Evolutionary conservation across 768 basidiomycete genomes (phyloP).

Genomic region (Boletales sp.): DNA sequence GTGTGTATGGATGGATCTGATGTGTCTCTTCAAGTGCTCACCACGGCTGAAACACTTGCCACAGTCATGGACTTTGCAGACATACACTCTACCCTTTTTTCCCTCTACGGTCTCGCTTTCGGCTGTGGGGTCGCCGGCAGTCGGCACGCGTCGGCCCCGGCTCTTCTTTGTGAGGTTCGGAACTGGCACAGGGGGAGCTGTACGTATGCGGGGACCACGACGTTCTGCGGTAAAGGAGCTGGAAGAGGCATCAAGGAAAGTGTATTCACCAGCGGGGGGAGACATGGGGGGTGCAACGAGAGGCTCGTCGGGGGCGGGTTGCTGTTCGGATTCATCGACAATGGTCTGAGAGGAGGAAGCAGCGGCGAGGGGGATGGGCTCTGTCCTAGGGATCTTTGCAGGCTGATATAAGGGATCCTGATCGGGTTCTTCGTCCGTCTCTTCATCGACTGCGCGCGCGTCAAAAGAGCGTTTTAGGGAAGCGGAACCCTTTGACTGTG

Average conservation of each 20-base stretch:
- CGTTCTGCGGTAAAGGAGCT: slow-evolving; percentile 37
- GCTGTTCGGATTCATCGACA: slow-evolving; percentile 22
- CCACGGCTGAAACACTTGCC: slow-evolving; percentile 71
- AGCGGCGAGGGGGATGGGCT: slow-evolving; percentile 19
- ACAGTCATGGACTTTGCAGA: slow-evolving; percentile 67
- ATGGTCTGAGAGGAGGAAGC: slow-evolving; percentile 27
- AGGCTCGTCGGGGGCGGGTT: slow-evolving; percentile 3
- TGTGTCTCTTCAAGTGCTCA: slow-evolving; percentile 75
- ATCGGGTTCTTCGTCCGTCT: slow-evolving; percentile 31
- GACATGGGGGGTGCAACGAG: slow-evolving; percentile 15
- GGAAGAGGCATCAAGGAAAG: slow-evolving; percentile 33
- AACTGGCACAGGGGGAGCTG: slow-evolving; percentile 63
- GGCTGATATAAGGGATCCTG: slow-evolving; percentile 16
- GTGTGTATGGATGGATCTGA: slow-evolving; percentile 70
- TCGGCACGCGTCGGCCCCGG: slow-evolving; percentile 74
- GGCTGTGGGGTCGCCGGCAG: slow-evolving; percentile 28
- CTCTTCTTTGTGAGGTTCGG: slow-evolving; percentile 80
- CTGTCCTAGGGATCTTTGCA: slow-evolving; percentile 29
- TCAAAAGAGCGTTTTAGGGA: slow-evolving; percentile 33
- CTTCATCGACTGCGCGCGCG: slow-evolving; percentile 34
- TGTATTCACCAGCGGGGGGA: slow-evolving; percentile 32
- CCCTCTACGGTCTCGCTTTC: slow-evolving; percentile 28
- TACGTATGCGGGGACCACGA: slow-evolving; percentile 49
- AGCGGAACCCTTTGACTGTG: slow-evolving; percentile 11
- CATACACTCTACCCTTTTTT: slow-evolving; percentile 40